Percentiles rank a stretch among this genome's conserved stretches.
These are phyloP conservation scores for Takashimella koratensis DNA, from an alignment of 1,284 basidiomycete species.

Conservation along the genomic window DNA sequence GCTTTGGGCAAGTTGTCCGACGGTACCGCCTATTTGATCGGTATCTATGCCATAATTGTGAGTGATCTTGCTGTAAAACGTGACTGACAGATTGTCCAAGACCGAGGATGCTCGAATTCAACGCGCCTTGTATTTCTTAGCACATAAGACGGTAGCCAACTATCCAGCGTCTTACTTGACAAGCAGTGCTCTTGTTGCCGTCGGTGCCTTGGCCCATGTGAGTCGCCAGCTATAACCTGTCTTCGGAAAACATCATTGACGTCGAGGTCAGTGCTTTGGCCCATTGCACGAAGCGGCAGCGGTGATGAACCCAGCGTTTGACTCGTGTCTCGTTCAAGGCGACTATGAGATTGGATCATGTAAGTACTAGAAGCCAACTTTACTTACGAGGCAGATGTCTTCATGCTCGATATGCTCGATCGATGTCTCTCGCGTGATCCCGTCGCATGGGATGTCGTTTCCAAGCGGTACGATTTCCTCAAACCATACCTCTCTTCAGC, in stretches of 20 bases:
- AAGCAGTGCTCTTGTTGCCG: conserved; percentile 11
- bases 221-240: conserved; percentile 1
- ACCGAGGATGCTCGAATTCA: neutral
- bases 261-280: neutral
- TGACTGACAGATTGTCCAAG: too few species aligned
- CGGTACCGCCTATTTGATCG: conserved; percentile 19
- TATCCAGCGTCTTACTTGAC: conserved; percentile 10
- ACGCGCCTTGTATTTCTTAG: neutral
- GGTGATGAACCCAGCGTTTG: conserved; percentile 13
- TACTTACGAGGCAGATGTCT: conserved; percentile 19
- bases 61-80: neutral
- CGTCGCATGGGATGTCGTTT: conserved; percentile 9
- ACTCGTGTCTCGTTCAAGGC: conserved; percentile 17
- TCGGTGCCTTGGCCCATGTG: conserved; percentile 22
- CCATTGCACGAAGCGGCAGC: conserved; percentile 9
- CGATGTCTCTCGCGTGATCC: conserved; percentile 10
- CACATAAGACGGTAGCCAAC: neutral
- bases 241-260: neutral
- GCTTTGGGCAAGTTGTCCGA: conserved; percentile 14
- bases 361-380: conserved; percentile 3
- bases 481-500: conserved; percentile 17
- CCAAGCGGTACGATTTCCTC: conserved; percentile 18
- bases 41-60: conserved; percentile 17
- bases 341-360: conserved; percentile 30
- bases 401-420: conserved; percentile 18